phyloP scores from a whole-genome alignment of 2,329 filamentous ascomycete genomes.

The Teratosphaeria viscida region DNA sequence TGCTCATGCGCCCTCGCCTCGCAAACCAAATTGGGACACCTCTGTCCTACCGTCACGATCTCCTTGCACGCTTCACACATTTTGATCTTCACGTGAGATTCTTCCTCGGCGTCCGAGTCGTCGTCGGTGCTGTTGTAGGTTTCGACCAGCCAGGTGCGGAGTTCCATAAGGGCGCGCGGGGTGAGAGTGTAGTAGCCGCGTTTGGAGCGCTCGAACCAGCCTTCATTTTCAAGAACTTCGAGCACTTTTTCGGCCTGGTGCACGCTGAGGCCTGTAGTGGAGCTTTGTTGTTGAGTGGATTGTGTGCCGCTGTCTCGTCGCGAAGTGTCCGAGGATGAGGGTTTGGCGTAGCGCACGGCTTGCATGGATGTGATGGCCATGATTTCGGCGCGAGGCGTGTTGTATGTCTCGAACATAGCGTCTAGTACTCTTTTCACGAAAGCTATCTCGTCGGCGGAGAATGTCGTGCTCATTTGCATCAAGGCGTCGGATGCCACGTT shows the following conservation, averaged over 20 bases:
- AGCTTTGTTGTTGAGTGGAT: slow-evolving; percentile 10
- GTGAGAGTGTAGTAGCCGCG: slow-evolving; percentile 66
- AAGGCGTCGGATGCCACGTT: slow-evolving; percentile 78
- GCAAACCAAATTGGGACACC: slow-evolving; percentile 62
- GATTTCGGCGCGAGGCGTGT: slow-evolving; percentile 67
- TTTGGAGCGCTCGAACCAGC: slow-evolving; percentile 71
- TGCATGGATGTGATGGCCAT: slow-evolving; percentile 74
- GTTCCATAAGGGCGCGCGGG: slow-evolving; percentile 71
- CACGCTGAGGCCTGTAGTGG: slow-evolving; percentile 51
- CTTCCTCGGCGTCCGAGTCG: slow-evolving; percentile 34
- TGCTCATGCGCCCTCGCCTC: slow-evolving; percentile 62
- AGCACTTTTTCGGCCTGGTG: slow-evolving; percentile 68
- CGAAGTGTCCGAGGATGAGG: slow-evolving; percentile 14
- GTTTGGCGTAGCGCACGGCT: slow-evolving; percentile 57
- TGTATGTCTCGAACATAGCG: slow-evolving; percentile 83
- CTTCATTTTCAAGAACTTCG: slow-evolving; percentile 59
- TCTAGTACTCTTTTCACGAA: slow-evolving; percentile 84
- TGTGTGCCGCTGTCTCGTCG: slow-evolving; percentile 5
- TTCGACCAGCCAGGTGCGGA: slow-evolving; percentile 72
- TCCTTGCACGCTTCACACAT: slow-evolving; percentile 81
- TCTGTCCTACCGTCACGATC: slow-evolving; percentile 73
- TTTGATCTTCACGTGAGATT: slow-evolving; percentile 61
- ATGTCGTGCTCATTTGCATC: slow-evolving; percentile 77
- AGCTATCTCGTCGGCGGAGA: slow-evolving; percentile 71
- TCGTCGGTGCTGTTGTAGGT: slow-evolving; percentile 68